Conservation (phyloP, 495 filamentous ascomycete genomes). For the Aspergillus ostianus region DNA sequence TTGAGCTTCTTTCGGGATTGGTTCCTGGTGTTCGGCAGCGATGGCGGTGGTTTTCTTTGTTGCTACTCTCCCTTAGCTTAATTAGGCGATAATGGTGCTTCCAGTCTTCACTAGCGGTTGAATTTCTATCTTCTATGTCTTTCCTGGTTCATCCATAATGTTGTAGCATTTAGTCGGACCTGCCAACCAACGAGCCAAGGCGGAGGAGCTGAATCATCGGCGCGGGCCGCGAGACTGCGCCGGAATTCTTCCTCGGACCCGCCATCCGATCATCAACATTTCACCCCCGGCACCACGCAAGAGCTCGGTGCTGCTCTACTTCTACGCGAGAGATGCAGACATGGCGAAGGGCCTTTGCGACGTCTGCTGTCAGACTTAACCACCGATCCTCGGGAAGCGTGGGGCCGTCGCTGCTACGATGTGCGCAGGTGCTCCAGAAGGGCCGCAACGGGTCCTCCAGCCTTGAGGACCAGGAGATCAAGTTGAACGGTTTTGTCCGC, state of each 20-base stretch:
- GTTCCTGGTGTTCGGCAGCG: not conserved
- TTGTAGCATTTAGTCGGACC: too few relatives aligned
- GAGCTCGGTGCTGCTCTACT: slow-evolving; percentile 9
- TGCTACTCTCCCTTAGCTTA: not conserved
- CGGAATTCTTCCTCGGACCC: slow-evolving; percentile 17
- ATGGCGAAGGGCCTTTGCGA: slow-evolving; percentile 45
- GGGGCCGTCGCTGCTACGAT: slow-evolving; percentile 28
- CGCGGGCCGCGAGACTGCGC: not conserved
- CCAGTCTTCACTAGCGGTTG: too few relatives aligned
- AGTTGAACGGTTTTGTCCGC: slow-evolving; percentile 75
- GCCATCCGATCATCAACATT: slow-evolving; percentile 13
- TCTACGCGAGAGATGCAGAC: slow-evolving; percentile 39
- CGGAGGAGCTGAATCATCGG: slow-evolving; percentile 16
- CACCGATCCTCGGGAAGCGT: slow-evolving; percentile 18
- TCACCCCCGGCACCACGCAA: slow-evolving; percentile 16
- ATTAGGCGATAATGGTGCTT: too few relatives aligned
- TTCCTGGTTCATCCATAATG: not conserved
- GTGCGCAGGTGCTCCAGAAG: slow-evolving; percentile 39
- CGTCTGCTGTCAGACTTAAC: slow-evolving; percentile 37
- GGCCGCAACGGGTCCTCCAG: slow-evolving; percentile 27
- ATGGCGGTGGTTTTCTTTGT: not conserved
- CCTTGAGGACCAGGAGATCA: slow-evolving; percentile 47
- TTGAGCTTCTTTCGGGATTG: not conserved
- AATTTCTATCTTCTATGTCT: not conserved
- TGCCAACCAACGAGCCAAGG: not conserved